Evolutionary conservation across 2,329 filamentous ascomycete genomes (phyloP).

Genomic region (Paramyrothecium roridum): DNA sequence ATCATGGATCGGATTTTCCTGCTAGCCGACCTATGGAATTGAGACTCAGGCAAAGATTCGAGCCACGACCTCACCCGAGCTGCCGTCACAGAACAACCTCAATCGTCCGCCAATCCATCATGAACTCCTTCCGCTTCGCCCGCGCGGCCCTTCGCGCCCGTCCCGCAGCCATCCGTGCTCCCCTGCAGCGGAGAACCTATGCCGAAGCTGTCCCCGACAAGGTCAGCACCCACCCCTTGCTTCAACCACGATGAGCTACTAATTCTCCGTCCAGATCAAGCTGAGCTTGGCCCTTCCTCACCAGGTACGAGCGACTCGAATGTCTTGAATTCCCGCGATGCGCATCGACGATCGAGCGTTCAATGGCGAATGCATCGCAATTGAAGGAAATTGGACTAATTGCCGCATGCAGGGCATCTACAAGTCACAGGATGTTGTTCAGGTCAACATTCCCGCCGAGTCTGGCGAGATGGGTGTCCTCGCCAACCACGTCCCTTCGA

Average conservation of each 20-base stretch:
- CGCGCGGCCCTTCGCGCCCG: conserved; percentile 83
- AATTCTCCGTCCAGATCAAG: conserved; percentile 67
- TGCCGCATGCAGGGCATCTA: conserved; percentile 64
- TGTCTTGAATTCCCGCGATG: conserved; percentile 20
- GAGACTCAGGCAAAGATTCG: conserved; percentile 44
- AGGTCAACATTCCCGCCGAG: conserved; percentile 98
- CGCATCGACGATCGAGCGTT: background rate
- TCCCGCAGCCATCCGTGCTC: conserved; percentile 71
- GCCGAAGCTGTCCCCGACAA: conserved; percentile 85
- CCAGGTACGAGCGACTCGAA: conserved; percentile 69
- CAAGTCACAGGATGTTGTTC: conserved; percentile 70
- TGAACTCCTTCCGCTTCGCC: conserved; percentile 94
- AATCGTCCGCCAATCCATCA: conserved; percentile 57
- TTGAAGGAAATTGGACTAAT: conserved; percentile 37
- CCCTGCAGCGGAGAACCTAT: conserved; percentile 84
- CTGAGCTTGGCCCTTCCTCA: conserved; percentile 96
- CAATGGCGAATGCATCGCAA: background rate
- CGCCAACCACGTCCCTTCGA: conserved; percentile 97
- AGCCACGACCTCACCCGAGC: conserved; percentile 39
- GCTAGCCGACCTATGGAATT: conserved; percentile 36
- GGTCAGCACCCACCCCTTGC: conserved; percentile 39
- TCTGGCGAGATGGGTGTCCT: conserved; percentile 99
- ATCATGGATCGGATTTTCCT: conserved; percentile 32
- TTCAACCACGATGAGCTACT: conserved; percentile 15
- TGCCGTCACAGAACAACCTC: conserved; percentile 42